A percentile compares a stretch with the other conserved stretches of the same genome.
These are phyloP conservation scores for Quercus mongolica DNA, from an alignment of 306 rosid genomes.

Conservation along the genomic window DNA sequence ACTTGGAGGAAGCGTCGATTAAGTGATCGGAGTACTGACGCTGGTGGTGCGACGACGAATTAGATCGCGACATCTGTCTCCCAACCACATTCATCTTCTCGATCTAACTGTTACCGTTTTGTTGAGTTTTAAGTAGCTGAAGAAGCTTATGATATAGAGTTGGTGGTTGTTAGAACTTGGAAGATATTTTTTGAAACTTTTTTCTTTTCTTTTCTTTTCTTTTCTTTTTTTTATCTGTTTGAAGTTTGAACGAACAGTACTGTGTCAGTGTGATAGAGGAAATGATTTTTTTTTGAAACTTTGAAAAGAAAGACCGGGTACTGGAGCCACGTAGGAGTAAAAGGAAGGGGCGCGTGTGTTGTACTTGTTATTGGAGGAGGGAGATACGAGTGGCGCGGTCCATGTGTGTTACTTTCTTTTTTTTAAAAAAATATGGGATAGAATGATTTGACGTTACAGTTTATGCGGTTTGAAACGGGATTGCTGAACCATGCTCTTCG, in stretches of 20 bases:
- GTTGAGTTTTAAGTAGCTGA: neutral
- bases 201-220: neutral
- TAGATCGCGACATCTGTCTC: constrained; percentile 57
- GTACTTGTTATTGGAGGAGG: too few species aligned
- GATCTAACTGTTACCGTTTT: neutral
- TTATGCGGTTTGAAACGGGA: too few species aligned
- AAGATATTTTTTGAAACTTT: neutral
- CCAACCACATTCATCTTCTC: constrained; percentile 46
- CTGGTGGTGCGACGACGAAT: constrained; percentile 52
- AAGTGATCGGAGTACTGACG: constrained; percentile 69
- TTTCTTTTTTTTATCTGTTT: too few species aligned
- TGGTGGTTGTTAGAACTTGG: neutral
- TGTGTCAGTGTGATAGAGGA: neutral
- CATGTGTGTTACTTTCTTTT: too few species aligned
- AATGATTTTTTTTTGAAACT: constrained; percentile 36
- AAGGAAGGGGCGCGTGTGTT: too few species aligned
- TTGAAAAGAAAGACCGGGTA: constrained; percentile 19
- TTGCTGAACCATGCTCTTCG: too few species aligned
- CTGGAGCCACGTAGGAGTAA: neutral
- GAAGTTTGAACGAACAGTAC: neutral
- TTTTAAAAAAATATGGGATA: too few species aligned
- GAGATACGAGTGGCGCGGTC: too few species aligned
- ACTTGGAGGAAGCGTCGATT: constrained; percentile 46
- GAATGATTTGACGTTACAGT: too few species aligned
- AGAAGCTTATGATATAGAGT: too few species aligned